These are phyloP conservation scores for Zygotorulaspora chibaensis DNA, from an alignment of 805 yeast species.

Conservation along the genomic window DNA sequence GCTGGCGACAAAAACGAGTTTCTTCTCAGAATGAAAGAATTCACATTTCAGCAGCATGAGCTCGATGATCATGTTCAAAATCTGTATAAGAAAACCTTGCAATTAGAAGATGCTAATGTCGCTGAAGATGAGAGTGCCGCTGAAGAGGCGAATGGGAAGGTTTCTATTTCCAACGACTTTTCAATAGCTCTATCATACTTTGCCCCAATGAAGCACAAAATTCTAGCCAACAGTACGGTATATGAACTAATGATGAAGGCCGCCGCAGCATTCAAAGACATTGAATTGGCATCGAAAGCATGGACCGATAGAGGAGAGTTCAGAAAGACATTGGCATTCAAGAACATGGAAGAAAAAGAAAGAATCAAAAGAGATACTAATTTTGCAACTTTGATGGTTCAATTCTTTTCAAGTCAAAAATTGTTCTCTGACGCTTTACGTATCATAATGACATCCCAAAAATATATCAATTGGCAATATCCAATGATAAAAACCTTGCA, in stretches of 20 bases:
- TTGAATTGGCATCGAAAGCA: slow-evolving; percentile 55
- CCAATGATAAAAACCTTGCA: slow-evolving; percentile 43
- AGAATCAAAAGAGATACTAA: slow-evolving; percentile 22
- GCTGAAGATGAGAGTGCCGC: not conserved
- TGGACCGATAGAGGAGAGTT: slow-evolving; percentile 80
- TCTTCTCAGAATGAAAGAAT: slow-evolving; percentile 22
- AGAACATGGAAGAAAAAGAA: slow-evolving; percentile 46
- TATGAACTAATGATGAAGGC: slow-evolving; percentile 65
- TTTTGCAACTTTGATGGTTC: slow-evolving; percentile 71
- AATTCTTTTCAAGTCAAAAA: slow-evolving; percentile 51
- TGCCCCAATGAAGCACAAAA: slow-evolving; percentile 26
- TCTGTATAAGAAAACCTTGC: slow-evolving; percentile 5
- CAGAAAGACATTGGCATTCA: slow-evolving; percentile 53
- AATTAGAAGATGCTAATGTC: not conserved
- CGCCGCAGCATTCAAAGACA: slow-evolving; percentile 51
- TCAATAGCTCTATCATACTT: slow-evolving; percentile 3
- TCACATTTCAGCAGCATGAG: slow-evolving; percentile 26
- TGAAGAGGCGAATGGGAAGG: not conserved
- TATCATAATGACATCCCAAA: slow-evolving; percentile 60
- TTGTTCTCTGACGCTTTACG: slow-evolving; percentile 65
- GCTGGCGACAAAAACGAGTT: slow-evolving; percentile 27
- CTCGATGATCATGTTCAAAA: slow-evolving; percentile 14
- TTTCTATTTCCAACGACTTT: not conserved
- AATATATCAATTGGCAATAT: slow-evolving; percentile 65
- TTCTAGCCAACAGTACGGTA: slow-evolving; percentile 44